Conservation (phyloP, 306 rosid genomes). For the Citrullus mucosospermus region DNA sequence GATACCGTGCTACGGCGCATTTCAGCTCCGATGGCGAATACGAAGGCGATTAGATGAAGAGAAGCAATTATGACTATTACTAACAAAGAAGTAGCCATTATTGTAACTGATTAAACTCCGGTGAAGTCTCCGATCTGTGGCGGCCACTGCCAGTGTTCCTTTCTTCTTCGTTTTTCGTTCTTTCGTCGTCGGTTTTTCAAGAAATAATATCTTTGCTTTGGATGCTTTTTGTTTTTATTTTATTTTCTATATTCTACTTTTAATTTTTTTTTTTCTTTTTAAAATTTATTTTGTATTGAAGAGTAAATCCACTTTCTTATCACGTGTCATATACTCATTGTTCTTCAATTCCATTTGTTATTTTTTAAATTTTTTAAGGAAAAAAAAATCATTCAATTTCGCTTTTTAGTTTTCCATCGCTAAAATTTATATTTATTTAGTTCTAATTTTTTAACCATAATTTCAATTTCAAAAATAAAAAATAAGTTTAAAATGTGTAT, state of each 20-base stretch:
- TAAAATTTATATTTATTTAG: no score
- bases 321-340: no score
- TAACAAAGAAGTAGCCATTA: background rate
- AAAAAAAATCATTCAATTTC: no score
- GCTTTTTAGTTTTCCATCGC: no score
- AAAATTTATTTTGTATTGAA: background rate
- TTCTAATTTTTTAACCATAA: no score
- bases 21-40: slow-evolving; percentile 85
- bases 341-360: no score
- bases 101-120: background rate
- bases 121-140: background rate
- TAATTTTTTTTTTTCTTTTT: background rate
- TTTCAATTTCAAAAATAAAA: no score
- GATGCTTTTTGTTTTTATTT: slow-evolving; percentile 2
- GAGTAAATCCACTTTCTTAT: no score
- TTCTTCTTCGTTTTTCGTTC: background rate
- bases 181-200: background rate
- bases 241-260: background rate
- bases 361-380: no score
- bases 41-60: slow-evolving; percentile 77
- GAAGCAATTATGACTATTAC: slow-evolving; percentile 39
- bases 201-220: background rate
- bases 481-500: no score
- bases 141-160: background rate
- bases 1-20: slow-evolving; percentile 64